Base-by-base conservation (phyloP, 306 rosid genomes). In the Carpinus fangiana region DNA sequence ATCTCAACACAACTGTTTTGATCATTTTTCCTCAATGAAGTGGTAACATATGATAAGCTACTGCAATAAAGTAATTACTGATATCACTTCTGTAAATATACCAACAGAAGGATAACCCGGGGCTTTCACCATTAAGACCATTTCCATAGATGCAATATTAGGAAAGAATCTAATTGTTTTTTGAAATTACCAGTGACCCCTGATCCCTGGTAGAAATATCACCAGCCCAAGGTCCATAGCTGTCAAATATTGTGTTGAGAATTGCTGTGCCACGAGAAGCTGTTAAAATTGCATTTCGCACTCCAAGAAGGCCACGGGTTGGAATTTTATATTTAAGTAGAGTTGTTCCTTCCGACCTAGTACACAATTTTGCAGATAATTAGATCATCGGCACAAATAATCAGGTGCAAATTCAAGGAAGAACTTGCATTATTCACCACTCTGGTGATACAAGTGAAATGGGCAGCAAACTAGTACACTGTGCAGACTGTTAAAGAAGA, bases 251-350 rank as follows among this genome's bases (percentile, higher is more conserved):
- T 61, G 99, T 95, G 86, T 93, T 95, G 82, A 95, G 98, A 81
- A 93, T 89, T 31, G 99, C 99, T 14, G 98, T 95, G 76, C 99
- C 99, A 68, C 98, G 93, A 74, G 97, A 91, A 82, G 98, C 99
- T 73, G 99, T 95, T 85, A 93, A 89, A 84, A 95, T 93, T 77
- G 99, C 93, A 86, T 95, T 95, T 75, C 99, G 83, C 80, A 95
- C 78, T 78, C 99, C 98, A 38, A 93, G 91, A 81, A 95, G 99
- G 75, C 99, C 99, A 82, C 97, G 98, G 7, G 98, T 95, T 68
- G 99, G 99, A 81, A 95, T 95, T 91, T 90, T 95, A 86, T 95
- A 95, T 82, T 89, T 95, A 78, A 95, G 85, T 11, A 87, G 76
- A 41, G 91, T 93, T 60, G 98, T 95, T 84, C 96, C 94, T 85